Evolutionary conservation across 1,284 basidiomycete species (phyloP), one percentile per base, ranked within the genome.

Genomic region (Ganoderma boninense): DNA sequence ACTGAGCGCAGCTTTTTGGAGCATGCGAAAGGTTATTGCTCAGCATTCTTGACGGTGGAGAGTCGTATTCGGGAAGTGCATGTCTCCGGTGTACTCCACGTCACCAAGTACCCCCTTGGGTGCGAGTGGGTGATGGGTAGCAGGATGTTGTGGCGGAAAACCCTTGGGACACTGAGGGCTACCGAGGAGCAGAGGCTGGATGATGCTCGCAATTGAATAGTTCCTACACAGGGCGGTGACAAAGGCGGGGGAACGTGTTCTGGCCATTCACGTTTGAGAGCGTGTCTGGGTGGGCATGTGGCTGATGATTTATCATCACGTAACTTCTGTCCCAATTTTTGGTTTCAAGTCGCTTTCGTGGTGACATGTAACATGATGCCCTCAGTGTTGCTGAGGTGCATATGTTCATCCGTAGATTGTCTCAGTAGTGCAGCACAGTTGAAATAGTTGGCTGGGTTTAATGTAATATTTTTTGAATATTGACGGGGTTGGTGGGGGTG

Each of bases 211-310:
- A 68, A 73, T 66, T 70, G 74, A 62, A 66, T 74, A 35, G 73
- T 61, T 67, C 54, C 67, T 29, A 18, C 20, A 46, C 18, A 32
- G 72, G 71, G 66, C 73, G 76, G 74, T 70, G 71, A 60, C 52
- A 70, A 64, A 73, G 75, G 76, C 75, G 76, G 75, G 76, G 76
- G 76, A 73, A 73, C 64, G 71, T 66, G 68, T 68, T 62, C 64
- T 75, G 71, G 76, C 71, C 75, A 71, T 67, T 67, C 64, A 69
- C 67, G 68, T 72, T 75, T 71, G 75, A 74, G 72, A 77, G 72
- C 69, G 70, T 18, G 73, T 69, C 71, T 64, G 67, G 29, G 8
- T 29, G 46, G 69, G 66, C 60, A 23, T 69, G 69, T 70, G 65
- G 65, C 67, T 65, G 64, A 44, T 65, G 60, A 44, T 43, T 23